Evolutionary conservation across 1,139 yeast species (phyloP), one percentile per base, ranked within the genome.

Genomic region (Sugiyamaella neomexicana): DNA sequence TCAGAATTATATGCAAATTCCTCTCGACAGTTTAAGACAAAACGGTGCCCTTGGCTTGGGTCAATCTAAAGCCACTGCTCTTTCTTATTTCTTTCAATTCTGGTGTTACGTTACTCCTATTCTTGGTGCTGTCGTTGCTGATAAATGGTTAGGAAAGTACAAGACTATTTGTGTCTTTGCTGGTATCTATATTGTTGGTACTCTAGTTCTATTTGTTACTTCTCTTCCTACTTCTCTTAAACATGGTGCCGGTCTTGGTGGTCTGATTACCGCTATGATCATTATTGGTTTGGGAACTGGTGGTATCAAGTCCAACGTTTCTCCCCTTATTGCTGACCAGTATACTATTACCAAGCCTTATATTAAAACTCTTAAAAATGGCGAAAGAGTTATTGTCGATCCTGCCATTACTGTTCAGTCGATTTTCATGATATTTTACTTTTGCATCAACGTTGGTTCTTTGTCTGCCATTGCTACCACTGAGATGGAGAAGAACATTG

Each of bases 51-150:
- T 87, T 60, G 78, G 78, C 43, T 76, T 85, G 62, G 83, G 85
- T 49, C 77, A 81, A 50, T 77, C 76, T 58, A 82, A 85, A 63
- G 90, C 95, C 36, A 83, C 89, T 50, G 93, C 89, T 27, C 77
- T 88, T 59, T 81, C 89, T 13, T 82, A 85, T 68, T 82, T 86
- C 65, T 83, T 86, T 77, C 89, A 86, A 67, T 87, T 88, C 67
- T 84, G 90, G 86, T 86, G 91, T 68, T 88, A 88, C 68, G 77
- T 86, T 48, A 85, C 93, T 46, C 96, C 96, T 37, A 77, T 88
- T 56, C 73, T 83, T 55, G 91, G 91, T 66, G 95, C 91, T 55
- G 81, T 84, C 72, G 62, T 87, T 34, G 83, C 95, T 52, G 96
- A 88, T 71, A 81, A 86, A 61, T 83, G 75, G 69, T 79, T 81